Percentiles rank a stretch among this genome's conserved stretches.
Evolutionary conservation across 2,329 filamentous ascomycete genomes (phyloP).

Genomic region (Davidsoniella australis): DNA sequence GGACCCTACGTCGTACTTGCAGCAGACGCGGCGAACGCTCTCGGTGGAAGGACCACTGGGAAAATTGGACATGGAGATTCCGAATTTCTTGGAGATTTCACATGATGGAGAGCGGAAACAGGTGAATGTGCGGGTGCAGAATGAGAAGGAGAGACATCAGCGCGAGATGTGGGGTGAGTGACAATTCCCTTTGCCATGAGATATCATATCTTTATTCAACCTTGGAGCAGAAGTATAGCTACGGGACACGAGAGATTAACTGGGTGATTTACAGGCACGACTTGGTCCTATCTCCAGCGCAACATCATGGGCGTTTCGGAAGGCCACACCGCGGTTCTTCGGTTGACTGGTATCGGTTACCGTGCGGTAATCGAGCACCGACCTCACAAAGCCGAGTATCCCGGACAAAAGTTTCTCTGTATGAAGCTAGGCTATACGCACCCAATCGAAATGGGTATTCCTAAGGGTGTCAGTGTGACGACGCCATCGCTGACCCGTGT

Average conservation of each 20-base stretch:
- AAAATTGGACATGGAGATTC: conserved; percentile 61
- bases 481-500: conserved; percentile 84
- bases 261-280: conserved; percentile 40
- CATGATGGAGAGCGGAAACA: conserved; percentile 47
- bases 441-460: conserved; percentile 77
- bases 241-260: neutral
- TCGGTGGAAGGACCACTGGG: conserved; percentile 71
- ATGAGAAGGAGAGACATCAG: conserved; percentile 55
- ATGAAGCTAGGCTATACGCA: conserved; percentile 95
- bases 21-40: conserved; percentile 47
- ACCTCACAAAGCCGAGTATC: conserved; percentile 54
- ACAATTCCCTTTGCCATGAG: conserved; percentile 1
- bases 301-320: conserved; percentile 89
- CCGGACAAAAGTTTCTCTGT: conserved; percentile 74
- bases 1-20: conserved; percentile 41
- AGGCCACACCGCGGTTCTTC: conserved; percentile 83
- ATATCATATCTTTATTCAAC: neutral
- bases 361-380: conserved; percentile 70
- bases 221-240: neutral
- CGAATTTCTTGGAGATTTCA: conserved; percentile 56
- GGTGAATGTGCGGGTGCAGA: conserved; percentile 50
- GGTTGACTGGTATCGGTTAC: conserved; percentile 90
- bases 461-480: conserved; percentile 66
- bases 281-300: conserved; percentile 76
- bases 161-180: conserved; percentile 84